A percentile compares a stretch with the other conserved stretches of the same genome.
Evolutionary conservation across 352 stramenopile species (phyloP).

Genomic region (Globisporangium perplexum): DNA sequence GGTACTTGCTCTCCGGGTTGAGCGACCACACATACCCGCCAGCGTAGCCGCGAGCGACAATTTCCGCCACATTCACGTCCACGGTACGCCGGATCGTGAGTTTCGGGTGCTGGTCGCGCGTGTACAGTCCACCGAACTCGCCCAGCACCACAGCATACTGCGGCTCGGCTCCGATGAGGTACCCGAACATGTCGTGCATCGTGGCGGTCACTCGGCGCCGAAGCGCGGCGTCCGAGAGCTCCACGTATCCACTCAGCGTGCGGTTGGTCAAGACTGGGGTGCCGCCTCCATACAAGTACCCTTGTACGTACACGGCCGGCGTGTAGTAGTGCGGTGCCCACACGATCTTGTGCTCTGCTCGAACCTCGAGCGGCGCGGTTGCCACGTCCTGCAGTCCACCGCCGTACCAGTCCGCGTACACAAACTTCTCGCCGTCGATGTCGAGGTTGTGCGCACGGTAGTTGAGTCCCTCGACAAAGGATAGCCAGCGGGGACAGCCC

Average conservation of each 20-base stretch:
- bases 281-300: slow-evolving; percentile 27
- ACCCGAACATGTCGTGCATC: slow-evolving; percentile 42
- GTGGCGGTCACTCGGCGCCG: slow-evolving; percentile 15
- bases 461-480: slow-evolving; percentile 33
- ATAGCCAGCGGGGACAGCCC: slow-evolving; percentile 26
- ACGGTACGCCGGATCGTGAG: slow-evolving; percentile 40
- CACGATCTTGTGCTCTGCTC: slow-evolving; percentile 20
- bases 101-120: slow-evolving; percentile 37
- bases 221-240: slow-evolving; percentile 23
- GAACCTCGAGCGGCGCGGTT: slow-evolving; percentile 12
- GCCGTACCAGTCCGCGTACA: slow-evolving; percentile 35
- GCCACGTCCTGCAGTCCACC: slow-evolving; percentile 25
- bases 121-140: slow-evolving; percentile 54
- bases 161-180: slow-evolving; percentile 12
- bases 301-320: slow-evolving; percentile 20
- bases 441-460: slow-evolving; percentile 17
- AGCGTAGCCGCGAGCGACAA: slow-evolving; percentile 31
- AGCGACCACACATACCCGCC: slow-evolving; percentile 59
- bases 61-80: slow-evolving; percentile 43
- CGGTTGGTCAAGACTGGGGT: slow-evolving; percentile 4
- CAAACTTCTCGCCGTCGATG: slow-evolving; percentile 22
- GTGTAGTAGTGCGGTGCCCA: slow-evolving; percentile 37
- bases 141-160: slow-evolving; percentile 24
- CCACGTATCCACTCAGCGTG: slow-evolving; percentile 16
- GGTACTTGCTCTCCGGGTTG: slow-evolving; percentile 56